Evolutionary conservation across 257 asterid species (phyloP).

Genomic region (Rubia yunnanensis): DNA sequence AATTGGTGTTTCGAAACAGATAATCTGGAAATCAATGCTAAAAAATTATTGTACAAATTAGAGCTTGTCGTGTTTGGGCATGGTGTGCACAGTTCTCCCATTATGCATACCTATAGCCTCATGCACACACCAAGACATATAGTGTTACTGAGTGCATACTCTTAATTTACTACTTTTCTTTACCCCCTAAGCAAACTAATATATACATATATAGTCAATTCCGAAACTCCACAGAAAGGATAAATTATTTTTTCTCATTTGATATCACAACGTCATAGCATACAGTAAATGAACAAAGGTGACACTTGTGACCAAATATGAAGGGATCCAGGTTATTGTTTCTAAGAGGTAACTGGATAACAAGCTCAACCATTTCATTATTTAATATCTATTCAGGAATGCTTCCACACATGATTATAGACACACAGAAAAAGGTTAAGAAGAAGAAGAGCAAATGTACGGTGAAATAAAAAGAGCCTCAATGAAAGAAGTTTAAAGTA

Average conservation of each 20-base stretch:
- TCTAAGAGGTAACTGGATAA: neutral
- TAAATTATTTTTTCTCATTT: neutral
- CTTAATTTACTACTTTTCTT: neutral
- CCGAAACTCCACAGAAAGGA: neutral
- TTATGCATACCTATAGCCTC: neutral
- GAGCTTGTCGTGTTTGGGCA: neutral
- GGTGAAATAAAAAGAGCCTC: neutral
- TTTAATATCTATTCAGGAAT: neutral
- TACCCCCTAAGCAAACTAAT: neutral
- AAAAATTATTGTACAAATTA: neutral
- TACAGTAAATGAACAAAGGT: neutral
- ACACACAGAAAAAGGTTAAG: neutral
- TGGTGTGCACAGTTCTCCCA: neutral
- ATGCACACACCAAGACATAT: neutral
- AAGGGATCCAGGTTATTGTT: too few species aligned
- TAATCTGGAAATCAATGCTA: neutral
- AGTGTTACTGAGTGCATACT: neutral
- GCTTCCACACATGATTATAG: neutral
- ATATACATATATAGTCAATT: neutral
- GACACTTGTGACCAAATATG: neutral
- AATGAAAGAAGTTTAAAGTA: slow-evolving; percentile 18
- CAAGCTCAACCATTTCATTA: neutral
- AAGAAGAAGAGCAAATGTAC: neutral
- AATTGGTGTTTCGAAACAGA: neutral
- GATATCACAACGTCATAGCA: neutral